Evolutionary conservation across 2,329 filamentous ascomycete genomes (phyloP), one percentile per base, ranked within the genome.

Genomic region (Ophiostoma sp.): DNA sequence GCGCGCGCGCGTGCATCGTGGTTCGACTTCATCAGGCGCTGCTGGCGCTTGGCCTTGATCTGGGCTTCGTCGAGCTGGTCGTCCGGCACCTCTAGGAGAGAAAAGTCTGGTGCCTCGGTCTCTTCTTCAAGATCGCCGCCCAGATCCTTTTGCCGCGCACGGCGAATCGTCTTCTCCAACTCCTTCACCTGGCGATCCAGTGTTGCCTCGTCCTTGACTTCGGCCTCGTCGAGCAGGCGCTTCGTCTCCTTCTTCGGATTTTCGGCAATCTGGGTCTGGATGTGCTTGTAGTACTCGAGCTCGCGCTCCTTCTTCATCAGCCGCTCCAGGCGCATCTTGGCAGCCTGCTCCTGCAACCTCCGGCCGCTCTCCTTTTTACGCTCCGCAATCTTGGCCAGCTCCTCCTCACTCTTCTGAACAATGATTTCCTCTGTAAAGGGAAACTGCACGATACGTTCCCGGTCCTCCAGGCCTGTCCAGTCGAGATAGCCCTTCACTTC

Each of bases 301-400:
- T 98, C 93, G 76, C 96, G 88, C 79, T 99, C 95, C 78, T 99
- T 99, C 75, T 91, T 91, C 76, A 98, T 92, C 64, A 99, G 82
- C 74, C 96, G 96, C 72, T 99, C 95, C 0, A 99, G 81, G 7
- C 95, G 89, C 92, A 97, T 97, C 78, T 97, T 98, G 9, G 94
- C 94, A 0, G 95, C 95, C 78, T 99, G 95, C 74, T 97, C 93
- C 77, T 99, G 95, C 40, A 99, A 77, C 63, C 96, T 85, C 72
- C 95, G 85, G 0, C 95, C 95, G 73, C 92, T 95, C 78, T 99
- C 95, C 77, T 96, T 96, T 76, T 96, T 92, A 76, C 94, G 90
- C 81, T 99, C 95, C 11, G 94, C 93, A 72, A 96, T 92, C 55
- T 88, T 85, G 2, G 91, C 92, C 16, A 99, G 84, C 77, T 99